A percentile compares a stretch with the other conserved stretches of the same genome.
Evolutionary conservation across 805 yeast species (phyloP).

Genomic region (Candida suzukii): DNA sequence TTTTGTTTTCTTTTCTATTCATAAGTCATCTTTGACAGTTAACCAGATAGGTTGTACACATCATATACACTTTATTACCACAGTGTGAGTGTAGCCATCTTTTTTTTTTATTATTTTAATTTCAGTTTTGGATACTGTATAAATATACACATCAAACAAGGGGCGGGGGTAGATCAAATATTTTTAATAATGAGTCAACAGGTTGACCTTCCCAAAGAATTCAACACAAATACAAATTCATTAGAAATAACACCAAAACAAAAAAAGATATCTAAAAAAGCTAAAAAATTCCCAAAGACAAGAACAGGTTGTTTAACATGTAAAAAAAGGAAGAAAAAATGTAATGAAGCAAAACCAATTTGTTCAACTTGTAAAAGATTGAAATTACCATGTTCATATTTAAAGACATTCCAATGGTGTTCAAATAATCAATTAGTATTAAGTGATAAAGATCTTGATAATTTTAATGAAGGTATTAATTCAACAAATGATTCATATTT

Average conservation of each 20-base stretch:
- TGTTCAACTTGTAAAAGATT: slow-evolving; percentile 16
- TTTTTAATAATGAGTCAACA: no score
- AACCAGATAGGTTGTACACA: no score
- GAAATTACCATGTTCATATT: slow-evolving; percentile 12
- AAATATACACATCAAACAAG: no score
- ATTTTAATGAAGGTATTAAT: no score
- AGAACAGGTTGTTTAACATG: slow-evolving; percentile 36
- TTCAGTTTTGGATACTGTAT: no score
- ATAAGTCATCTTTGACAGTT: no score
- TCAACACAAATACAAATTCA: not conserved
- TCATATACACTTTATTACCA: no score
- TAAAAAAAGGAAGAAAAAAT: slow-evolving; percentile 34
- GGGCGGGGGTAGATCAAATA: no score
- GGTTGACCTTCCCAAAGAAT: not conserved
- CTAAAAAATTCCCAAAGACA: slow-evolving; percentile 4
- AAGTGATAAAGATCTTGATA: not conserved
- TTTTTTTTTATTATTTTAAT: no score
- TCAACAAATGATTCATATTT: no score
- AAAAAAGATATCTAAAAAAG: not conserved
- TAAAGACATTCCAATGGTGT: slow-evolving; percentile 12
- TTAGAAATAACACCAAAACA: not conserved
- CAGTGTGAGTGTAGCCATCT: no score
- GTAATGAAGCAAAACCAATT: slow-evolving; percentile 22
- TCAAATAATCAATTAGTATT: slow-evolving; percentile 8
- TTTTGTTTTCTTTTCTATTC: no score